Conservation (phyloP, 805 yeast species). For the Myxozyma neglecta region DNA sequence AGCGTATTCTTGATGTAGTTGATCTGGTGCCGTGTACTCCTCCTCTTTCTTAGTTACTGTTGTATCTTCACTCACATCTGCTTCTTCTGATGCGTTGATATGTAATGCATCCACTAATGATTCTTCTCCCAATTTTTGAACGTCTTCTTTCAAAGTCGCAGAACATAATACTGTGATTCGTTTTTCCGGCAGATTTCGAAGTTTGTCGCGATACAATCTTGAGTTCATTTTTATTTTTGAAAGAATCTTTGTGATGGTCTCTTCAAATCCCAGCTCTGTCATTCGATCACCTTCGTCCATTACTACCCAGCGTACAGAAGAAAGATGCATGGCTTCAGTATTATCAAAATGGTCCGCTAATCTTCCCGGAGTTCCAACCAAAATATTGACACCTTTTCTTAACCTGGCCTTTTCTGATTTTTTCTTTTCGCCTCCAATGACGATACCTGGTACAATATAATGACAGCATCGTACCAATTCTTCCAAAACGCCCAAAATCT, state of each 20-base stretch:
- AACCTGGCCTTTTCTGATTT: slow-evolving; percentile 94
- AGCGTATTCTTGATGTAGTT: slow-evolving; percentile 73
- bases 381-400: slow-evolving; percentile 90
- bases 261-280: slow-evolving; percentile 96
- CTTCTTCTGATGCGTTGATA: slow-evolving; percentile 9
- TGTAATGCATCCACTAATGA: slow-evolving; percentile 73
- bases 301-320: slow-evolving; percentile 80
- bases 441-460: slow-evolving; percentile 90
- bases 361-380: slow-evolving; percentile 98
- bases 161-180: slow-evolving; percentile 86
- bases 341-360: slow-evolving; percentile 91
- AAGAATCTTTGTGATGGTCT: slow-evolving; percentile 78
- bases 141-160: slow-evolving; percentile 85
- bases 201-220: slow-evolving; percentile 43
- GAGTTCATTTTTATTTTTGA: slow-evolving; percentile 53
- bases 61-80: neutral
- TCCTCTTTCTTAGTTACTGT: neutral
- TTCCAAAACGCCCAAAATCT: slow-evolving; percentile 80
- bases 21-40: slow-evolving; percentile 74
- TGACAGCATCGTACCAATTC: slow-evolving; percentile 68
- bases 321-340: slow-evolving; percentile 70
- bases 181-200: slow-evolving; percentile 57
- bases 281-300: slow-evolving; percentile 96
- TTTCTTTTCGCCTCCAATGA: slow-evolving; percentile 97
- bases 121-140: slow-evolving; percentile 74